Evolutionary conservation across 108 stramenopile species (phyloP).

Genomic region (Discostella pseudostelligera): DNA sequence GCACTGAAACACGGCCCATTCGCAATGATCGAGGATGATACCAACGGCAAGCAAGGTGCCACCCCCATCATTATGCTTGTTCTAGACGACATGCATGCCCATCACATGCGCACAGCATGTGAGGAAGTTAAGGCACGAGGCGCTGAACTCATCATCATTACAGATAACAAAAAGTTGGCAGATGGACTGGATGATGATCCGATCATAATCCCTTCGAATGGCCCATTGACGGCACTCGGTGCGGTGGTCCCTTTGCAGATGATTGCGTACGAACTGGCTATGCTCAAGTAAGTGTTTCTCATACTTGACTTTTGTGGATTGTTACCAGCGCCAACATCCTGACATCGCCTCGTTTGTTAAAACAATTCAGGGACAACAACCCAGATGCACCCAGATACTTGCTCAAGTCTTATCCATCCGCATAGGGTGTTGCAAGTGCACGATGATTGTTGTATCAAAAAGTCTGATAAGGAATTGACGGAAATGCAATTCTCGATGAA

Average conservation of each 20-base stretch:
- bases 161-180: constrained; percentile 69
- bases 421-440: neutral
- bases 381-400: constrained; percentile 86
- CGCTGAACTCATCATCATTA: constrained; percentile 71
- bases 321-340: neutral
- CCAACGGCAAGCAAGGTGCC: constrained; percentile 61
- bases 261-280: constrained; percentile 86
- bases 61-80: constrained; percentile 88
- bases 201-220: constrained; percentile 78
- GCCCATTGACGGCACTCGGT: constrained; percentile 72
- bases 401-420: constrained; percentile 75
- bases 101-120: constrained; percentile 69
- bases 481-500: too few relatives aligned
- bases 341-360: neutral
- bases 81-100: constrained; percentile 77
- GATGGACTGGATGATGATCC: constrained; percentile 69
- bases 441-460: too few relatives aligned
- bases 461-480: too few relatives aligned
- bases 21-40: constrained; percentile 71
- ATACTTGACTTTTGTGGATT: neutral
- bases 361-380: constrained; percentile 59
- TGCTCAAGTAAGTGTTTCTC: constrained; percentile 51
- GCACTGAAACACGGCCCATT: constrained; percentile 91
- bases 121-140: constrained; percentile 82
- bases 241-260: constrained; percentile 79